Conservation (phyloP, 441 rosid species). For the Omphalea diandra region DNA sequence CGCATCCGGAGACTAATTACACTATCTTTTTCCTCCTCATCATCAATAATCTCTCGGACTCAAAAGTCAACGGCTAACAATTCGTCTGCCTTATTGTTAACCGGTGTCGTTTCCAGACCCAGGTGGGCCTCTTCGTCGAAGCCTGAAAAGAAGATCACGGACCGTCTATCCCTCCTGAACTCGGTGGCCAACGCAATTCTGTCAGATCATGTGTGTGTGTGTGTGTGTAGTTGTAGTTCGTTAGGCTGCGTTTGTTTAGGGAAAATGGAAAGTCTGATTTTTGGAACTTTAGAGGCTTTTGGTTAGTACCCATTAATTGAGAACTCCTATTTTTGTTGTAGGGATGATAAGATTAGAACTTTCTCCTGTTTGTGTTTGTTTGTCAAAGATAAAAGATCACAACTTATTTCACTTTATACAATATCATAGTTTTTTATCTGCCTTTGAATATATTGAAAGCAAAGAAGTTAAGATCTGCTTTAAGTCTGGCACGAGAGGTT, state of each 20-base stretch:
- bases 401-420: too few relatives aligned
- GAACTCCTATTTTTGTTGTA: background rate
- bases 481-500: too few relatives aligned
- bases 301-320: background rate
- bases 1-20: conserved; percentile 35
- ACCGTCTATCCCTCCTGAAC: conserved; percentile 78
- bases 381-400: too few relatives aligned
- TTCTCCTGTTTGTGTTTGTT: background rate
- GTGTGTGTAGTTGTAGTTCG: background rate
- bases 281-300: background rate
- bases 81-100: conserved; percentile 3
- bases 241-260: background rate
- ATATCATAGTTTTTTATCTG: too few relatives aligned
- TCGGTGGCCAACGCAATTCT: conserved; percentile 79
- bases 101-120: background rate
- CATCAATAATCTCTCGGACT: background rate
- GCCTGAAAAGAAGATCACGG: conserved; percentile 46
- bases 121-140: conserved; percentile 40
- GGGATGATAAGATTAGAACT: background rate
- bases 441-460: too few relatives aligned
- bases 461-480: too few relatives aligned
- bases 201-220: too few relatives aligned
- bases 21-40: conserved; percentile 22
- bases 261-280: background rate
- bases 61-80: conserved; percentile 17